Evolutionary conservation across 2,329 filamentous ascomycete genomes (phyloP), one percentile per base, ranked within the genome.

Genomic region (Aspergillus neoniger): DNA sequence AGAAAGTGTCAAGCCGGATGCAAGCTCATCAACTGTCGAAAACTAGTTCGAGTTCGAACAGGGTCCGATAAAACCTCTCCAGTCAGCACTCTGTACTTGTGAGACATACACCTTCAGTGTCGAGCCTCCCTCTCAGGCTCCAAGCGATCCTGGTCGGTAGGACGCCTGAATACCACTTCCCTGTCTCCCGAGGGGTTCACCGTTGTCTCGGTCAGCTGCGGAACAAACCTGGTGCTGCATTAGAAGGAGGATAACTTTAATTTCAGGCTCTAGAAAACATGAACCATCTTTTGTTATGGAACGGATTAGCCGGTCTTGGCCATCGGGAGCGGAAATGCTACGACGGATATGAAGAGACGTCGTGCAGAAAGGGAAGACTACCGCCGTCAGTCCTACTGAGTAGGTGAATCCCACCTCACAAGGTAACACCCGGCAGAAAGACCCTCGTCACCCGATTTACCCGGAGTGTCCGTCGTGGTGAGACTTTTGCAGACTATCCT

Each of bases 11-110:
- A 8, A 21, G 41, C 5, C 41, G 12, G 12, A 44, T 44, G 41
- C 41, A 44, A 44, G 19, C 41, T 23, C 41, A 15, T 14, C 41
- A 14, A 44, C 41, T 44, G 23, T 44, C 10, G 41, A 44, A 21
- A 44, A 7, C 41, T 44, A 44, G 41, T 23, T 23, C 10, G 10
- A 44, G 41, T 23, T 44, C 10, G 12, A 14, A 44, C 47, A 8
- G 25, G 25, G 25, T 5, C 17, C 12, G 32, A 21, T 28, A 50
- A 50, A 50, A 30, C 44, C 28, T 17, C 52, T 55, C 39, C 36
- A 55, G 38, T 43, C 38, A 55, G 38, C 23, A 55, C 25, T 30
- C 8, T n/a, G 43, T 44, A 17, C 39, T 55, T 47, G 53, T 55
- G 53, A 55, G 39, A 55, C 53, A 55, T 47, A 12, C 17, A 3